Percentiles rank a stretch among this genome's conserved stretches.
Conservation (phyloP, 2,329 filamentous ascomycete species). For the Lecanicillium sp. region DNA sequence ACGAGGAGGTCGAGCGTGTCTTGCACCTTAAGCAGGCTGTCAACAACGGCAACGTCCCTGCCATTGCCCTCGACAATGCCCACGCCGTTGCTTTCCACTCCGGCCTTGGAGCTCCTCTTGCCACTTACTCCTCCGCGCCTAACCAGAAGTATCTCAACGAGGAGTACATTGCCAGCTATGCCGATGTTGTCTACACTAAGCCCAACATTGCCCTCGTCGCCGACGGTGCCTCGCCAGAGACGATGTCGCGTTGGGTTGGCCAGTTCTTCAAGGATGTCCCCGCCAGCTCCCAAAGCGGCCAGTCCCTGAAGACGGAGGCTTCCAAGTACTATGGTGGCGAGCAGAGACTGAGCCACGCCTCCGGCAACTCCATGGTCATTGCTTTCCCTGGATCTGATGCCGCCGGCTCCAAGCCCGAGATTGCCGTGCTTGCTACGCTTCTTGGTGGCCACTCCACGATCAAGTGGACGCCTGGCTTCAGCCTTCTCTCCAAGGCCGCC, state of each 20-base stretch:
- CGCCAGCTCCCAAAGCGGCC: slow-evolving; percentile 41
- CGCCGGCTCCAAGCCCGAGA: slow-evolving; percentile 78
- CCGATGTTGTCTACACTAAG: slow-evolving; percentile 75
- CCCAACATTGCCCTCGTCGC: slow-evolving; percentile 86
- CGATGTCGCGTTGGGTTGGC: slow-evolving; percentile 81
- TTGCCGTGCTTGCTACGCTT: slow-evolving; percentile 77
- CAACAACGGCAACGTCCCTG: slow-evolving; percentile 52
- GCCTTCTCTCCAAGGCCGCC: slow-evolving; percentile 74
- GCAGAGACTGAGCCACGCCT: slow-evolving; percentile 72
- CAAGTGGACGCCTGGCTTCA: slow-evolving; percentile 95
- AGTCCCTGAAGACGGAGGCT: slow-evolving; percentile 50
- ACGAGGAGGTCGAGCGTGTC: slow-evolving; percentile 75
- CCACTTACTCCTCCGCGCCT: slow-evolving; percentile 63
- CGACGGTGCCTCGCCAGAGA: slow-evolving; percentile 71
- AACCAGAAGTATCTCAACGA: slow-evolving; percentile 75
- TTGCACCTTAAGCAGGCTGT: slow-evolving; percentile 72
- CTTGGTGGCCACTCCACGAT: slow-evolving; percentile 85
- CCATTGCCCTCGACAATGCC: slow-evolving; percentile 75
- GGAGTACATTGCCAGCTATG: slow-evolving; percentile 66
- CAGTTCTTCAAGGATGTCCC: slow-evolving; percentile 80
- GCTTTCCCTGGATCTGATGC: slow-evolving; percentile 88
- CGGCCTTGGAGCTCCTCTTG: slow-evolving; percentile 74
- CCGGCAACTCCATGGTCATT: slow-evolving; percentile 78
- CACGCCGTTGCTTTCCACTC: slow-evolving; percentile 87
- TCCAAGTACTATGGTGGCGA: slow-evolving; percentile 93